Evolutionary conservation across 1,284 basidiomycete species (phyloP).

Genomic region (Apiotrichum veenhuisii): DNA sequence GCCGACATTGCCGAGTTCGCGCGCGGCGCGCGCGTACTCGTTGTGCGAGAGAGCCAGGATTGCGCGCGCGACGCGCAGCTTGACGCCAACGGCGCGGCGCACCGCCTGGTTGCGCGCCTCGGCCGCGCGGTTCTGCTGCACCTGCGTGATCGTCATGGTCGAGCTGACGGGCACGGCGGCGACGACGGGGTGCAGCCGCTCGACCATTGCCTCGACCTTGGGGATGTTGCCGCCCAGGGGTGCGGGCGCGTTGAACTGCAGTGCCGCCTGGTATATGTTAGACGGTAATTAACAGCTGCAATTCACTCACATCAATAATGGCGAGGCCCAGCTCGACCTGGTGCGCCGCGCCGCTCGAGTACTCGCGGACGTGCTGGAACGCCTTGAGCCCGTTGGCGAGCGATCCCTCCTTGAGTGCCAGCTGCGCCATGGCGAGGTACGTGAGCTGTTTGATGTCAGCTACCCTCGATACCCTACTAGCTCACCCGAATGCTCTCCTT

Average conservation of each 20-base stretch:
- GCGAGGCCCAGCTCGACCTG: conserved; percentile 38
- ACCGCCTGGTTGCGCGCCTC: conserved; percentile 22
- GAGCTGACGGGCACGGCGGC: conserved; percentile 9
- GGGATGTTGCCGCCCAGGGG: conserved; percentile 35
- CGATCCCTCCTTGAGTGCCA: conserved; percentile 34
- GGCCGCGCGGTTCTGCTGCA: conserved; percentile 29
- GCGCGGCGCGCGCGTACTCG: conserved; percentile 29
- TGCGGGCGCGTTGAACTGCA: conserved; percentile 32
- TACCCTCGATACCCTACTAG: neutral
- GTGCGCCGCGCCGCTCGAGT: conserved; percentile 35
- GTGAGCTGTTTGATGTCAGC: conserved; percentile 38
- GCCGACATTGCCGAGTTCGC: conserved; percentile 28
- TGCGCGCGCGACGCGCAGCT: conserved; percentile 33
- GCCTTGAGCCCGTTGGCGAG: conserved; percentile 27
- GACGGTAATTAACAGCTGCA: conserved; percentile 6
- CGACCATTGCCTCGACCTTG: conserved; percentile 39
- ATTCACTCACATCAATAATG: conserved; percentile 25
- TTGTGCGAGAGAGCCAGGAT: conserved; percentile 24
- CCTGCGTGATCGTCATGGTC: conserved; percentile 34
- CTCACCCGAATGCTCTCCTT: conserved; percentile 46
- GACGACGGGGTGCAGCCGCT: conserved; percentile 32
- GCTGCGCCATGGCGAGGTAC: conserved; percentile 38
- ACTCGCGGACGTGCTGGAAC: conserved; percentile 32
- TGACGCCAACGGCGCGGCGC: conserved; percentile 25
- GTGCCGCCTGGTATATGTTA: conserved; percentile 21